These are phyloP conservation scores for Leptographium wingfieldii DNA, from an alignment of 2,329 filamentous ascomycete species.

Conservation along the genomic window DNA sequence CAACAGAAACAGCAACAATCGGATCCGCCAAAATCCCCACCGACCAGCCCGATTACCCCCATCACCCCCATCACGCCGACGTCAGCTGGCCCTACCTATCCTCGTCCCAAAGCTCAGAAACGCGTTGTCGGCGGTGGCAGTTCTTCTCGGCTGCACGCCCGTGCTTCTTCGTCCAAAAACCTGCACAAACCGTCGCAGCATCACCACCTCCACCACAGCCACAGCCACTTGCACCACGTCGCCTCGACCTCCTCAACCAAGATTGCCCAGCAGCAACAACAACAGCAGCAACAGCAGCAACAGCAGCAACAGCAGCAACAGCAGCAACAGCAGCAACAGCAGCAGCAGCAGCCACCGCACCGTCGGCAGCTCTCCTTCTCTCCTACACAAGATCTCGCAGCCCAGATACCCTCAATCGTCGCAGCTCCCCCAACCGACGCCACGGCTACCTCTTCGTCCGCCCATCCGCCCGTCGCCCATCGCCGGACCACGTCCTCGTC, in stretches of 20 bases:
- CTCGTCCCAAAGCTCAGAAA: slow-evolving; percentile 25
- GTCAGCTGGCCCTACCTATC: slow-evolving; percentile 19
- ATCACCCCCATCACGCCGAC: not conserved
- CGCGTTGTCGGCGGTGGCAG: slow-evolving; percentile 30
- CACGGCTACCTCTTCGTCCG: not conserved
- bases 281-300: not conserved
- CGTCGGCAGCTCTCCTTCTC: slow-evolving; percentile 32
- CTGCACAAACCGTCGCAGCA: slow-evolving; percentile 26
- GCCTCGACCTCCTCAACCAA: slow-evolving; percentile 16
- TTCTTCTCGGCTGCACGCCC: slow-evolving; percentile 33
- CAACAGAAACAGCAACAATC: not conserved
- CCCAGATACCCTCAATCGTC: slow-evolving; percentile 16
- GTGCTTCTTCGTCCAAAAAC: slow-evolving; percentile 39
- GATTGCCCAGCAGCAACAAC: slow-evolving; percentile 11
- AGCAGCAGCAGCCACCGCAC: slow-evolving; percentile 15
- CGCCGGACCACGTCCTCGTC: slow-evolving; percentile 35
- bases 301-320: slow-evolving; percentile 8
- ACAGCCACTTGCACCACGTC: slow-evolving; percentile 15
- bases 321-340: not conserved
- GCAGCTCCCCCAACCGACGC: slow-evolving; percentile 11
- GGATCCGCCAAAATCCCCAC: not conserved
- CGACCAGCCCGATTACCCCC: not conserved
- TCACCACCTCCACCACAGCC: not conserved
- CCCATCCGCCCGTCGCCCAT: slow-evolving; percentile 17
- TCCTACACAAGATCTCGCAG: slow-evolving; percentile 19